phyloP scores from a whole-genome alignment of 108 stramenopile genomes.

The Nannochloropsis gaditana region DNA sequence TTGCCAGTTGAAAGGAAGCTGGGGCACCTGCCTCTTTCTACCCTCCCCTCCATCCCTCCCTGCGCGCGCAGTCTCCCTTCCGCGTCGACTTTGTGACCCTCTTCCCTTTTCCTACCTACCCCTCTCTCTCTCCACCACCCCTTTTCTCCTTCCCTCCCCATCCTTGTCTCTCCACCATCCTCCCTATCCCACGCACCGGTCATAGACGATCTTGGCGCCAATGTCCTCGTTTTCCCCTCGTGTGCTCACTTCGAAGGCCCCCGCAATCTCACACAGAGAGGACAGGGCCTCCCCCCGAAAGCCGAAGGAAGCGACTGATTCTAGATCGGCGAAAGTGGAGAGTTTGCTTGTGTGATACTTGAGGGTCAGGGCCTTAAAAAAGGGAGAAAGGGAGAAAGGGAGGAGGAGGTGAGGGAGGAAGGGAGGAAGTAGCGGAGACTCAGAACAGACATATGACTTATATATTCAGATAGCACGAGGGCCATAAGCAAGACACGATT shows the following conservation, averaged over 20 bases:
- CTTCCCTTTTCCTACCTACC: not conserved
- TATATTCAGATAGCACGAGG: too few species aligned
- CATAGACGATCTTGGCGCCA: constrained; percentile 46
- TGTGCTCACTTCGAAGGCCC: constrained; percentile 48
- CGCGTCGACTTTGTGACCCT: too few species aligned
- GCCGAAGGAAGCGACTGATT: constrained; percentile 46
- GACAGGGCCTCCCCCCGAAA: constrained; percentile 60
- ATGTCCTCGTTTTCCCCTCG: constrained; percentile 42
- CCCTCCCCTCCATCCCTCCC: too few species aligned
- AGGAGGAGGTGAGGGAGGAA: not conserved
- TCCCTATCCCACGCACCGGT: constrained; percentile 21
- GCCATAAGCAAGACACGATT: too few species aligned
- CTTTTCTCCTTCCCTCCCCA: not conserved
- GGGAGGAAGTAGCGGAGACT: too few species aligned
- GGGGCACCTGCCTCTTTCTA: too few species aligned
- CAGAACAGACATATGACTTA: too few species aligned
- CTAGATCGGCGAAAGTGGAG: constrained; percentile 43
- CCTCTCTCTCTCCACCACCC: not conserved
- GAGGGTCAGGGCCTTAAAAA: constrained; percentile 36
- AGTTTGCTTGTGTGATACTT: constrained; percentile 58
- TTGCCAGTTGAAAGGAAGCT: too few species aligned
- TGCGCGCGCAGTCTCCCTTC: too few species aligned
- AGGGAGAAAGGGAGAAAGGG: not conserved
- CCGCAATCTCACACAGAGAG: constrained; percentile 58
- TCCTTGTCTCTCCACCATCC: not conserved